phyloP scores from a whole-genome alignment of 768 basidiomycete genomes.

The Leucosporidium yakuticum region DNA sequence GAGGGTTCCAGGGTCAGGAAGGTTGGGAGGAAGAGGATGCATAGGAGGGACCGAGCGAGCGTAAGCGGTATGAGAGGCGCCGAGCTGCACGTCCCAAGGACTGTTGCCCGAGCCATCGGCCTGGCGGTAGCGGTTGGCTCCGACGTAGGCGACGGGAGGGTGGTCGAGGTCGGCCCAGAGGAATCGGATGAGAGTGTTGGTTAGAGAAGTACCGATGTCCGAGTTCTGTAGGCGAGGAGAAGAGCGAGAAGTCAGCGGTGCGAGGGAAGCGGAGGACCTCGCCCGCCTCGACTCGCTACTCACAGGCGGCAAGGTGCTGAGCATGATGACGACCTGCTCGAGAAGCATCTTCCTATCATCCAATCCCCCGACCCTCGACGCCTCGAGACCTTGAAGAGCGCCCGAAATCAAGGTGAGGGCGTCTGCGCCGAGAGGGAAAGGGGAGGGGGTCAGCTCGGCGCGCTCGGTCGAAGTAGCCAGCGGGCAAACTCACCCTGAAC shows the following conservation, averaged over 20 bases:
- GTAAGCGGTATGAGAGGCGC: constrained; percentile 52
- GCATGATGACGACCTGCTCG: constrained; percentile 12
- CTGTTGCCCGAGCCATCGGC: constrained; percentile 79
- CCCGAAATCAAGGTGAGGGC: too few relatives aligned
- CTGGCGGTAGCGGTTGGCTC: constrained; percentile 48
- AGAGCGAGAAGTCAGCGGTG: background rate
- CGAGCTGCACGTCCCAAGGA: constrained; percentile 60
- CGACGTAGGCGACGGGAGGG: constrained; percentile 21
- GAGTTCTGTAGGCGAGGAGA: background rate
- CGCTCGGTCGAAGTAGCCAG: background rate
- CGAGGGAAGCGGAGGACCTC: background rate
- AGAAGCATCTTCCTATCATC: constrained; percentile 31
- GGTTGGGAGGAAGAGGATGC: constrained; percentile 39
- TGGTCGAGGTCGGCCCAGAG: constrained; percentile 54
- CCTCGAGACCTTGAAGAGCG: too few relatives aligned
- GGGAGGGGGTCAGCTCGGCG: background rate
- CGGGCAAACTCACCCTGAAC: background rate
- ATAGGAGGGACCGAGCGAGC: constrained; percentile 17
- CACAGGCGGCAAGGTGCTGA: background rate
- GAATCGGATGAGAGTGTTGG: background rate
- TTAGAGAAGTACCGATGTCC: background rate
- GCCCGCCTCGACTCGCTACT: background rate
- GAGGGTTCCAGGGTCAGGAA: constrained; percentile 55
- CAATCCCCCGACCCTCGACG: background rate
- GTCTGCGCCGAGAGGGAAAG: too few relatives aligned